These are phyloP conservation scores for Globisporangium emineosum DNA, from an alignment of 352 stramenopile species.

Conservation along the genomic window DNA sequence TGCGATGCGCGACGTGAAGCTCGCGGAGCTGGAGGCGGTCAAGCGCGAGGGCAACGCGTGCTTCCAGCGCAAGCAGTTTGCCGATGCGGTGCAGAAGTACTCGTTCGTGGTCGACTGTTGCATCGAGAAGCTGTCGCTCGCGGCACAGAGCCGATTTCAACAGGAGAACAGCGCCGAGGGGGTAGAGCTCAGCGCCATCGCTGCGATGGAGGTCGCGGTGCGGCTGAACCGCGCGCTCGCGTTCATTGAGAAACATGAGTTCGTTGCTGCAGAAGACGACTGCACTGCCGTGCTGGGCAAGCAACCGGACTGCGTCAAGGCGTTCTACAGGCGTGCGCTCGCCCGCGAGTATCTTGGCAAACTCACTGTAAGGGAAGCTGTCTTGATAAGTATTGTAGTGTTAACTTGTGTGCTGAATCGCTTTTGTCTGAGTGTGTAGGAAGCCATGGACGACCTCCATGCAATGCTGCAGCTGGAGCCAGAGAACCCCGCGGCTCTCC, in stretches of 20 bases:
- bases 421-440: constrained; percentile 18
- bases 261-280: constrained; percentile 49
- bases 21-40: constrained; percentile 28
- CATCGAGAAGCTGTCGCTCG: background rate
- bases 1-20: constrained; percentile 16
- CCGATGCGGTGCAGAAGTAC: constrained; percentile 51
- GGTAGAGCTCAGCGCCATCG: constrained; percentile 13
- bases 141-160: background rate
- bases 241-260: constrained; percentile 31
- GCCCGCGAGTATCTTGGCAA: constrained; percentile 71
- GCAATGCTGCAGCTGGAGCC: constrained; percentile 35
- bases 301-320: constrained; percentile 85
- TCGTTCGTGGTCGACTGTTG: constrained; percentile 27
- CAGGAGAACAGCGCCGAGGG: no score
- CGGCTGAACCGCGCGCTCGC: constrained; percentile 66
- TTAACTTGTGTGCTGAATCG: background rate
- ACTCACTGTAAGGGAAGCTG: constrained; percentile 27
- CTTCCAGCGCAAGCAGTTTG: constrained; percentile 45
- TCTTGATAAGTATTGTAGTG: background rate
- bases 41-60: constrained; percentile 61
- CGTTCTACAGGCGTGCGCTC: constrained; percentile 83
- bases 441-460: constrained; percentile 28
- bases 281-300: constrained; percentile 63
- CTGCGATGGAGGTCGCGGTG: constrained; percentile 42
- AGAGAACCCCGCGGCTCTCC: constrained; percentile 29